Conservation (phyloP, 2,329 filamentous ascomycete genomes). For the Seiridium cupressi region DNA sequence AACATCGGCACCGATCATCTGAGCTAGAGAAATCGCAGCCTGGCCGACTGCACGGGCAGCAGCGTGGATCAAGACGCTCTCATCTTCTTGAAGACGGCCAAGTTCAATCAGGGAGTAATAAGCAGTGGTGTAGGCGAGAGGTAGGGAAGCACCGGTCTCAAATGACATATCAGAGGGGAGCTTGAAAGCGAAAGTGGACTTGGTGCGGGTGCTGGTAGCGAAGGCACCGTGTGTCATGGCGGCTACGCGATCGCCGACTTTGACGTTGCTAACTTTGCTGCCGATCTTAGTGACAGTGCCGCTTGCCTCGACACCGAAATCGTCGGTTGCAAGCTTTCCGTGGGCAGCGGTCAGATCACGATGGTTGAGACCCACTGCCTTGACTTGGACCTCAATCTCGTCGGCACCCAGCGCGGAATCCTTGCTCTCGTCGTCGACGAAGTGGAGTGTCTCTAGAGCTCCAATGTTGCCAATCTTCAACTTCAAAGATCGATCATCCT, state of each 20-base stretch:
- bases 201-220: conserved; percentile 24
- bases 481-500: conserved; percentile 21
- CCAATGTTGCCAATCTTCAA: conserved; percentile 22
- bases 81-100: conserved; percentile 8
- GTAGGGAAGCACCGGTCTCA: conserved; percentile 9
- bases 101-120: conserved; percentile 11
- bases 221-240: conserved; percentile 38
- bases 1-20: conserved; percentile 10
- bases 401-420: conserved; percentile 30
- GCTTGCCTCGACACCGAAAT: conserved; percentile 26
- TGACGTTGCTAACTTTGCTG: conserved; percentile 21
- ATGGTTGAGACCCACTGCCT: conserved; percentile 27
- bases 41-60: conserved; percentile 9
- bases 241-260: conserved; percentile 25
- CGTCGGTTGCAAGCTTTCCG: conserved; percentile 21
- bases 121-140: conserved; percentile 8
- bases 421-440: conserved; percentile 18
- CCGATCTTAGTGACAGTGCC: conserved; percentile 24
- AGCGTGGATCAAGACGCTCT: conserved; percentile 10
- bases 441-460: conserved; percentile 27
- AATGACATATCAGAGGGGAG: conserved; percentile 24
- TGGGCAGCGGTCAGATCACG: conserved; percentile 24
- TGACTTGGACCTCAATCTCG: conserved; percentile 29
- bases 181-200: conserved; percentile 25
- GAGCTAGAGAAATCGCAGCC: conserved; percentile 11